Conservation (phyloP, 805 yeast species). For the Myxozyma neglecta region DNA sequence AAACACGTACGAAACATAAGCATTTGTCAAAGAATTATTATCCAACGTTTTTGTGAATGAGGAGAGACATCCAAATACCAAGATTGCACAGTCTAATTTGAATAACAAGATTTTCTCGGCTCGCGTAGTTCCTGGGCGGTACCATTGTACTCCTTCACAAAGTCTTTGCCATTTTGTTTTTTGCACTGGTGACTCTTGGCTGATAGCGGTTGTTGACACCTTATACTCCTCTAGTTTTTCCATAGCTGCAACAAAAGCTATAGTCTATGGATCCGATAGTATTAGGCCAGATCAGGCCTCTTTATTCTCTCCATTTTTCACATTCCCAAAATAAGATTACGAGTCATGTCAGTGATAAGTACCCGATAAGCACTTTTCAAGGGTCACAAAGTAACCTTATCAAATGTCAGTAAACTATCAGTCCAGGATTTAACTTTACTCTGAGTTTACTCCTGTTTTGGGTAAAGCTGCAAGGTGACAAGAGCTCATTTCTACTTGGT, state of each 20-base stretch:
- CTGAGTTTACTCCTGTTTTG: no score
- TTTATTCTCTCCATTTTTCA: not conserved
- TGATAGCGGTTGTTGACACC: not conserved
- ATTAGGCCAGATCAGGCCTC: not conserved
- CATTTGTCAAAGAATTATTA: slow-evolving; percentile 50
- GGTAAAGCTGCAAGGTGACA: no score
- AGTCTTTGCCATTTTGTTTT: slow-evolving; percentile 22
- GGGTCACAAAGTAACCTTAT: no score
- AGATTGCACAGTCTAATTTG: slow-evolving; percentile 41
- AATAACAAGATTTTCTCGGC: slow-evolving; percentile 40
- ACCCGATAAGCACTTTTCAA: no score
- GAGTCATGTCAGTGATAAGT: no score
- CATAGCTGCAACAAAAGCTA: not conserved
- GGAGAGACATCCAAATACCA: slow-evolving; percentile 42
- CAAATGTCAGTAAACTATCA: no score
- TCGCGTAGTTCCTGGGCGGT: slow-evolving; percentile 35
- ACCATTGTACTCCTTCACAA: slow-evolving; percentile 35
- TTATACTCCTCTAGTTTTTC: not conserved
- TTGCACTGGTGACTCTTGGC: not conserved
- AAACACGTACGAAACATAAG: slow-evolving; percentile 48
- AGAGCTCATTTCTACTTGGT: no score
- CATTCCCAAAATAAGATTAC: no score
- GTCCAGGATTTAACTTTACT: no score
- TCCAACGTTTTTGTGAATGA: slow-evolving; percentile 54
- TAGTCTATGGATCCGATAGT: no score